Evolutionary conservation across 2,329 filamentous ascomycete species (phyloP).

Genomic region (Colletotrichum musicola): DNA sequence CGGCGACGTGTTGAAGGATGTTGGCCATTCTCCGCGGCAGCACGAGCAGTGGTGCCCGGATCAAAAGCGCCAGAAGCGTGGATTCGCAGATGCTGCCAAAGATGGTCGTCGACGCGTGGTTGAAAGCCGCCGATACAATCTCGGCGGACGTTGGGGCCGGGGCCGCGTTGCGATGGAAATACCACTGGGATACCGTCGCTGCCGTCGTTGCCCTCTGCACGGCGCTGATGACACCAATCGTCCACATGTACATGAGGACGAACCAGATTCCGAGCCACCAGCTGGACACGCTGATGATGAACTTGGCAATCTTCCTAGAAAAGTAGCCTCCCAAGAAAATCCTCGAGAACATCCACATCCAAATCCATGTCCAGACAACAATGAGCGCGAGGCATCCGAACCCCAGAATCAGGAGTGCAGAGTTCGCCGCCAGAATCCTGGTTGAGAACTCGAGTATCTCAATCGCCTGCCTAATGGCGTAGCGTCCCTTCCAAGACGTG

Average conservation of each 20-base stretch:
- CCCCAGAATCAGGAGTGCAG: slow-evolving; percentile 85
- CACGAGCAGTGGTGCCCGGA: slow-evolving; percentile 87
- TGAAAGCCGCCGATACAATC: slow-evolving; percentile 85
- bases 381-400: slow-evolving; percentile 81
- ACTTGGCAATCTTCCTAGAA: slow-evolving; percentile 70
- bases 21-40: slow-evolving; percentile 77
- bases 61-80: slow-evolving; percentile 81
- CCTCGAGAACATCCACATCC: slow-evolving; percentile 96
- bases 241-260: slow-evolving; percentile 96
- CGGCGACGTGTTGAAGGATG: slow-evolving; percentile 79
- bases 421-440: slow-evolving; percentile 86
- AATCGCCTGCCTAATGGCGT: slow-evolving; percentile 84
- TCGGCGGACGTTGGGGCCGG: slow-evolving; percentile 83
- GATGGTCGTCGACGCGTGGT: slow-evolving; percentile 85
- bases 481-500: slow-evolving; percentile 82
- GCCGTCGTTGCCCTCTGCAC: slow-evolving; percentile 93
- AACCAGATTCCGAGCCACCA: slow-evolving; percentile 98
- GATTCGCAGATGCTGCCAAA: slow-evolving; percentile 94
- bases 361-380: slow-evolving; percentile 93
- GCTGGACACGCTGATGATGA: slow-evolving; percentile 87
- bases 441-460: slow-evolving; percentile 93
- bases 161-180: slow-evolving; percentile 90
- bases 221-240: slow-evolving; percentile 85
- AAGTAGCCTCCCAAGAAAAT: slow-evolving; percentile 95
- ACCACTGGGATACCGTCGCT: slow-evolving; percentile 98